Evolutionary conservation across 177 flowering plant genomes (phyloP).

Genomic region (Tripterygium wilfordii): DNA sequence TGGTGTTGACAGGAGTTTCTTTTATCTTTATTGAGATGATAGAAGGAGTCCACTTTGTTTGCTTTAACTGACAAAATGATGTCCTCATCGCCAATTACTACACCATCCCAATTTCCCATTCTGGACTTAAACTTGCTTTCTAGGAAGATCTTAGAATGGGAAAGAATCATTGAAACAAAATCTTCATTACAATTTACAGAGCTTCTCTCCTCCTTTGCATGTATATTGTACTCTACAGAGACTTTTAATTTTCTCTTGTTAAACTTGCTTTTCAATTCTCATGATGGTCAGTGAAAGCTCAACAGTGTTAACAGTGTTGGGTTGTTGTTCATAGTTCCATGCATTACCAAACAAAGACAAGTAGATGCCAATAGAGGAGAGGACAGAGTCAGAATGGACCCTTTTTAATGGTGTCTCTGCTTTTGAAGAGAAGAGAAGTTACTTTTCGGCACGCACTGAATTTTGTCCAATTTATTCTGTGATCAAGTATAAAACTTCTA

Average conservation of each 20-base stretch:
- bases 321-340: background rate
- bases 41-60: too few relatives aligned
- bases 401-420: slow-evolving; percentile 7
- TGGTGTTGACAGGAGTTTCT: too few relatives aligned
- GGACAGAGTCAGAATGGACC: slow-evolving; percentile 5
- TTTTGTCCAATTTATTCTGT: too few relatives aligned
- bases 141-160: slow-evolving; percentile 3
- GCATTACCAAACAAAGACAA: background rate
- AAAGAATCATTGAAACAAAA: slow-evolving; percentile 1
- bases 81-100: too few relatives aligned
- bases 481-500: too few relatives aligned
- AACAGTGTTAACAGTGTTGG: background rate
- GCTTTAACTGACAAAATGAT: too few relatives aligned
- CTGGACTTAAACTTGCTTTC: slow-evolving; percentile 11
- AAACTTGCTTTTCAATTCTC: too few relatives aligned
- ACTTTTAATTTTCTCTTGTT: background rate
- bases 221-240: background rate
- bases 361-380: background rate
- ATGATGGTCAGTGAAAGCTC: too few relatives aligned
- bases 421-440: slow-evolving; percentile 7
- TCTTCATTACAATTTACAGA: slow-evolving; percentile 4
- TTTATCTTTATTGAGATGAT: too few relatives aligned
- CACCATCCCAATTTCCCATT: slow-evolving; percentile 1
- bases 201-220: background rate
- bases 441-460: too few relatives aligned